Base-by-base conservation (phyloP, 176 grass and related monocot genomes). In the Carex cristatella region DNA sequence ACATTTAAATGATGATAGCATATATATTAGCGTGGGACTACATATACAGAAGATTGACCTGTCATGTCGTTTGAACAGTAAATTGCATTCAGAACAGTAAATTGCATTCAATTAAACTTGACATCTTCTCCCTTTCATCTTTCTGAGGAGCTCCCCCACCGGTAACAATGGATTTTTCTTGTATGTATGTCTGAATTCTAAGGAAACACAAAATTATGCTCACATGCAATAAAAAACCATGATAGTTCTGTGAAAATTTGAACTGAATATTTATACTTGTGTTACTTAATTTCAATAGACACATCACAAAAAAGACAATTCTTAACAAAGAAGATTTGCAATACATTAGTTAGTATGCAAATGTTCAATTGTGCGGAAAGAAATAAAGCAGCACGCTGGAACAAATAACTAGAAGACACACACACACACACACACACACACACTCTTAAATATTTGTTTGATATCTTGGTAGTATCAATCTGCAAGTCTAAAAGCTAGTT, bases 41-140 rank as follows among this genome's bases (percentile, higher is more conserved):
- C 48, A 69, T 63, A 55, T 58, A 30, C 48, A 69, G 63, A 55
- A 69, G 44, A 56, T 69, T 69, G 81, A 69, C 63, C 81, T 83
- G 81, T 83, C 81, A 83, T 83, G 65, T 83, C 61, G 61, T 83
- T 54, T 69, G 27, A 65, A 83, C 27, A 83, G 59, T 69, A 67
- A 66, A 83, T 18, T 55, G 15, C 64, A 65, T 83, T 83, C 16
- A 83, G 27, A 65, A 83, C 27, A 83, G 59, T 69, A 67, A 66
- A 83, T 18, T 55, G 15, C 64, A 65, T 83, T 83, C 16, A 83
- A 51, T 83, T 74, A 10, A 30, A 33, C 30, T 58, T 31, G 13
- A 35, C 13, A 55, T 78, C 30, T 58, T 35, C 44, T 74, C 70
- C 48, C 40, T 0, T 69, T 76, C 53, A 9, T 78, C 2, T 78